Base-by-base conservation (phyloP, 2,329 filamentous ascomycete species). In the Pestalotiopsis sp. region DNA sequence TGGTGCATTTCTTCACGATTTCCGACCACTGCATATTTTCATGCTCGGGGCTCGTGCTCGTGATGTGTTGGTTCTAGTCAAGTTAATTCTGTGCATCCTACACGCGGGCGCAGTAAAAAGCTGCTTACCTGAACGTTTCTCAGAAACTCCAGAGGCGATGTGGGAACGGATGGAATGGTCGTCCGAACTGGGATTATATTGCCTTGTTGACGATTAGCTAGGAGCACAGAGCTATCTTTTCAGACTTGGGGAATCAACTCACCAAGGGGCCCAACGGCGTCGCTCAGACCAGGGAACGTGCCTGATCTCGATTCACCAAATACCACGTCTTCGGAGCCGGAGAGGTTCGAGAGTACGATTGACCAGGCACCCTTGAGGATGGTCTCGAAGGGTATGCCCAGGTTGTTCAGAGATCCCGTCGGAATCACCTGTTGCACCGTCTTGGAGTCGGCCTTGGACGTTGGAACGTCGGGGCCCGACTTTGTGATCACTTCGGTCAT, bases 331-430 rank as follows among this genome's bases (percentile, higher is more conserved):
- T 82, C 77, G 0, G 76, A 79, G 0, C 80, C 83, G 0, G 85
- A 83, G 11, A 88, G 76, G 27, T 82, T 85, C 0, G 86, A 84
- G 6, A 90, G 81, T 0, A 86, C 82, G 69, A 87, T 82, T 0
- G 86, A 84, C 87, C 88, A 90, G 0, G 87, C 87, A 0, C 86
- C 83, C 74, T 88, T 88, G 41, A 90, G 79, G 2, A 90, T 81
- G 0, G 85, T 84, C 68, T 87, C 84, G 49, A 86, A 85, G 0
- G 81, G 80, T 68, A 87, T 81, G 9, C 82, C 83, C 3, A 85
- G 77, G 45, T 81, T 82, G 7, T 80, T 73, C 3, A 85, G 74
- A 11, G 82, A 80, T 6, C 80, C 80, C 1, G 85, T 74, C 0
- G 81, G 72, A 20, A 84, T 79, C 23, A 79, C 80, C 67, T 82